phyloP scores from a whole-genome alignment of 192 early-diverging fungal species.

The Martensiomyces pterosporus region DNA sequence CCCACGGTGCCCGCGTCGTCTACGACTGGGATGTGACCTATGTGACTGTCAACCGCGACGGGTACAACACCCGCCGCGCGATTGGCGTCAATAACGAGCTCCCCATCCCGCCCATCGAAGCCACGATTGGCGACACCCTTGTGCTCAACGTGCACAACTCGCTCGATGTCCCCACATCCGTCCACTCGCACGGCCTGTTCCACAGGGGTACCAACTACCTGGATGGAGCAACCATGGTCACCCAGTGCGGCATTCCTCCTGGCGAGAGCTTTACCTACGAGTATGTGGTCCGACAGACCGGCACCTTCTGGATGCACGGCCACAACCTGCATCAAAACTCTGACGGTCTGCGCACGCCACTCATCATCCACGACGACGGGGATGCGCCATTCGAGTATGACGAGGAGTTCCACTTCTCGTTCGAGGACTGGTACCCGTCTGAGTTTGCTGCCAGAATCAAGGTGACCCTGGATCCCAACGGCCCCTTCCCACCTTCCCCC shows the following conservation, averaged over 20 bases:
- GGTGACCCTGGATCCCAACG: conserved; percentile 47
- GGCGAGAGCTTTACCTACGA: conserved; percentile 61
- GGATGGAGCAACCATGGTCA: conserved; percentile 65
- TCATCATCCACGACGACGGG: conserved; percentile 63
- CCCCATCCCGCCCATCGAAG: conserved; percentile 48
- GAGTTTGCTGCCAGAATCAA: conserved; percentile 51
- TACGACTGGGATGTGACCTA: conserved; percentile 67
- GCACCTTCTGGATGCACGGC: conserved; percentile 81
- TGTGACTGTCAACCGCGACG: conserved; percentile 60
- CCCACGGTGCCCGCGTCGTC: conserved; percentile 9
- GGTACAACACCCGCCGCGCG: conserved; percentile 53
- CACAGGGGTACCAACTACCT: conserved; percentile 62
- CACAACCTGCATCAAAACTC: conserved; percentile 68
- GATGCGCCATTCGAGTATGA: conserved; percentile 55
- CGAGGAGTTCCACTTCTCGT: conserved; percentile 55
- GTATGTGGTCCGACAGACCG: conserved; percentile 60
- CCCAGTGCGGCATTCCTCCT: conserved; percentile 72
- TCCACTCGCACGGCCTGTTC: conserved; percentile 77
- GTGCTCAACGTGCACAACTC: conserved; percentile 48
- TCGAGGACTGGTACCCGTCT: conserved; percentile 68
- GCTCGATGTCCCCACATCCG: conserved; percentile 56
- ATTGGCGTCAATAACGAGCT: conserved; percentile 61
- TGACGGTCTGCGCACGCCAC: conserved; percentile 69
- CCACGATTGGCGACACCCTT: conserved; percentile 17
- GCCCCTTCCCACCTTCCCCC: conserved; percentile 53